phyloP scores from a whole-genome alignment of 2,329 filamentous ascomycete genomes.

The Arthrobotrys sphaeroides region DNA sequence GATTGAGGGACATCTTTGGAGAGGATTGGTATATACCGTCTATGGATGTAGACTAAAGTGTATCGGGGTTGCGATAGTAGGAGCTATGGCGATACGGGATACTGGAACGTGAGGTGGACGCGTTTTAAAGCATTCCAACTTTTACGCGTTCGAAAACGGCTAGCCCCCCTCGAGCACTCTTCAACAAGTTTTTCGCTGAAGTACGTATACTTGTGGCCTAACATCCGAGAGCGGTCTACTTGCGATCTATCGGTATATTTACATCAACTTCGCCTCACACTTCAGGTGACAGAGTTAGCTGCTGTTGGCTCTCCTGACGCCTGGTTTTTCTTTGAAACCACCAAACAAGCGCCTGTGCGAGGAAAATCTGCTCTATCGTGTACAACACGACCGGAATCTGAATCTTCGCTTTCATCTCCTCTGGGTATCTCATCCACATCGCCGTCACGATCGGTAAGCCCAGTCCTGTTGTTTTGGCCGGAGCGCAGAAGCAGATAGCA shows the following conservation, averaged over 20 bases:
- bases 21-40: too few species aligned
- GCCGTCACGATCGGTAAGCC: slow-evolving; percentile 74
- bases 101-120: too few species aligned
- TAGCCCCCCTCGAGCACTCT: too few species aligned
- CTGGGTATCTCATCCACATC: slow-evolving; percentile 71
- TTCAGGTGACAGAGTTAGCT: neutral
- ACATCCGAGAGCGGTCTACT: too few species aligned
- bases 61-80: too few species aligned
- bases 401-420: slow-evolving; percentile 68
- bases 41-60: neutral
- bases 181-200: too few species aligned
- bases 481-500: slow-evolving; percentile 77
- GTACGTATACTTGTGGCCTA: too few species aligned
- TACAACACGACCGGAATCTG: slow-evolving; percentile 73
- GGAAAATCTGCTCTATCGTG: slow-evolving; percentile 68
- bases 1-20: slow-evolving; percentile 16
- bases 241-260: too few species aligned
- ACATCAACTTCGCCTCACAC: too few species aligned
- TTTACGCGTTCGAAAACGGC: too few species aligned
- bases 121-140: too few species aligned
- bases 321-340: slow-evolving; percentile 64
- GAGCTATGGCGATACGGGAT: neutral
- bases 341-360: slow-evolving; percentile 64
- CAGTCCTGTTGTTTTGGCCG: slow-evolving; percentile 76
- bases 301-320: neutral